Percentiles rank a stretch among this genome's conserved stretches.
phyloP scores from a whole-genome alignment of 140 eudicot species.

The Bidens hawaiensis region DNA sequence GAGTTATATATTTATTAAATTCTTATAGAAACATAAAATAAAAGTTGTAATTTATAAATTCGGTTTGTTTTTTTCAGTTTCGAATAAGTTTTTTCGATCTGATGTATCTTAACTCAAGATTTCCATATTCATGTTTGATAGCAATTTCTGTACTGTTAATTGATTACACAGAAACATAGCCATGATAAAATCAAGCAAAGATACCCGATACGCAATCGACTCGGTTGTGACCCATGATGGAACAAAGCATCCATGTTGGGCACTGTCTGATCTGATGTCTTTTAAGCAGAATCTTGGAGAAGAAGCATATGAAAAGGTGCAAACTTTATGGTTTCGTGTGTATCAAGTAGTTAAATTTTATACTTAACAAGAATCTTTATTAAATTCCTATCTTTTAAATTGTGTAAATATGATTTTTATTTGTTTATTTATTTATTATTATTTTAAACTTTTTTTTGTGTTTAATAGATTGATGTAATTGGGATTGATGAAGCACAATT shows the following conservation, averaged over 20 bases:
- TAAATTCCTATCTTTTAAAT: not conserved
- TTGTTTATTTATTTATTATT: too few relatives aligned
- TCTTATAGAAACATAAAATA: too few relatives aligned
- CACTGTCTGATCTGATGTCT: conserved; percentile 62
- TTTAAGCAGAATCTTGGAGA: conserved; percentile 56
- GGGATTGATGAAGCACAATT: conserved; percentile 98
- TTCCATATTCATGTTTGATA: conserved; percentile 7
- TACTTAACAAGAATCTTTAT: not conserved
- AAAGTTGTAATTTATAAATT: too few relatives aligned
- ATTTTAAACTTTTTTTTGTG: not conserved
- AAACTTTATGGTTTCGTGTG: not conserved
- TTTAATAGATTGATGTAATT: conserved; percentile 81
- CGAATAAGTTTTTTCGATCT: too few relatives aligned
- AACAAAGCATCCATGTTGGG: conserved; percentile 75
- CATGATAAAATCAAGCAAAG: conserved; percentile 88
- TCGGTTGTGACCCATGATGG: conserved; percentile 95
- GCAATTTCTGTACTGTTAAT: not conserved
- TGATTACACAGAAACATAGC: conserved; percentile 50
- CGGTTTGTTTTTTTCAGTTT: too few relatives aligned
- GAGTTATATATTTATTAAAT: too few relatives aligned
- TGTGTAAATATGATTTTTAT: too few relatives aligned
- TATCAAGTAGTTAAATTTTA: not conserved
- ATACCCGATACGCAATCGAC: conserved; percentile 69
- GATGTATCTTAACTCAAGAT: too few relatives aligned
- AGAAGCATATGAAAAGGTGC: conserved; percentile 70